phyloP scores from a whole-genome alignment of 768 basidiomycete species.

The Boletales sp. region DNA sequence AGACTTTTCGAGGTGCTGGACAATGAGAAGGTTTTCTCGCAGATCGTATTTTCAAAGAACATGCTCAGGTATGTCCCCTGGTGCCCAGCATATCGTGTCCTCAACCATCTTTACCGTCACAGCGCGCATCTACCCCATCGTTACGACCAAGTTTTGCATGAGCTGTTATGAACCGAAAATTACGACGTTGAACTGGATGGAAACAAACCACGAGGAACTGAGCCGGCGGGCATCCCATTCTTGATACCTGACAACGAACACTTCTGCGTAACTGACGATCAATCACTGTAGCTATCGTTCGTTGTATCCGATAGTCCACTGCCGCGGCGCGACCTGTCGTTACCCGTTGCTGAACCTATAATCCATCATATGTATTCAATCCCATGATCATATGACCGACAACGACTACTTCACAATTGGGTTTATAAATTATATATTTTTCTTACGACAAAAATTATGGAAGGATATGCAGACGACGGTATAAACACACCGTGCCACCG shows the following conservation, averaged over 20 bases:
- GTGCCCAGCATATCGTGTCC: neutral
- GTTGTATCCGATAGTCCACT: neutral
- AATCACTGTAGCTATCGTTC: constrained; percentile 10
- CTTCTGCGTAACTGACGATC: constrained; percentile 1
- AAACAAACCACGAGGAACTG: neutral
- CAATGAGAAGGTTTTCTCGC: constrained; percentile 72
- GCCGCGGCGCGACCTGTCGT: no score
- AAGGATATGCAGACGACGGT: no score
- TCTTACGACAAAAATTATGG: no score
- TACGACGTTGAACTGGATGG: neutral
- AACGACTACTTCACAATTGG: no score
- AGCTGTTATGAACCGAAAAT: constrained; percentile 45
- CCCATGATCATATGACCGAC: no score
- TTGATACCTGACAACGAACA: constrained; percentile 8
- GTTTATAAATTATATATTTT: no score
- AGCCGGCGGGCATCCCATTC: constrained; percentile 1
- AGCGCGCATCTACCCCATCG: constrained; percentile 79
- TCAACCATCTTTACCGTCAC: constrained; percentile 2
- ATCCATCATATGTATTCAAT: no score
- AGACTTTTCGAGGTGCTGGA: constrained; percentile 76
- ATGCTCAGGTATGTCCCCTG: constrained; percentile 65
- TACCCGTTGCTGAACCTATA: no score
- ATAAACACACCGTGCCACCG: no score
- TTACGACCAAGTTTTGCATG: constrained; percentile 73
- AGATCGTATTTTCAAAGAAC: constrained; percentile 76